Conservation (phyloP, 352 stramenopile species). For the Pythium chondricola region DNA sequence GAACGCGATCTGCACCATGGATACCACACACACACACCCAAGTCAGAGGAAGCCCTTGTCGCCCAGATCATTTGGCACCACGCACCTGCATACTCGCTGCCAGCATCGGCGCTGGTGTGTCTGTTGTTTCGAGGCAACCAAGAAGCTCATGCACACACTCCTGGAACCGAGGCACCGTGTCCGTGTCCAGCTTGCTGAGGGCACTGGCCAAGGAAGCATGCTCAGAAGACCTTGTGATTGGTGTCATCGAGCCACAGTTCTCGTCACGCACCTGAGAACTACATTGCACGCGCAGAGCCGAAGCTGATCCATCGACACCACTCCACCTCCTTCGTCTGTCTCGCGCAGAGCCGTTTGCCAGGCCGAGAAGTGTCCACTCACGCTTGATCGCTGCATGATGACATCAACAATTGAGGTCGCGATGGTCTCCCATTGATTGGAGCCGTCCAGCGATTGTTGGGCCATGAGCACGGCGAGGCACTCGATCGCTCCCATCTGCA, state of each 20-base stretch:
- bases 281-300: conserved; percentile 64
- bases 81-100: conserved; percentile 15
- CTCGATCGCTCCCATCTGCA: conserved; percentile 69
- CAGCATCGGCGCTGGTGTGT: background rate
- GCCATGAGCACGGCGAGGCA: conserved; percentile 44
- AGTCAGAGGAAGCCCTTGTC: background rate
- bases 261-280: conserved; percentile 42
- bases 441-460: background rate
- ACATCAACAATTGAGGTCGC: too few species aligned
- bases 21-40: too few species aligned
- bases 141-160: background rate
- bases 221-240: too few species aligned
- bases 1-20: conserved; percentile 29
- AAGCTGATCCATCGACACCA: conserved; percentile 23
- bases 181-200: conserved; percentile 1
- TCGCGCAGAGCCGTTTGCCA: too few species aligned
- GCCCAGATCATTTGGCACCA: too few species aligned
- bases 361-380: too few species aligned
- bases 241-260: too few species aligned
- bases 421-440: too few species aligned
- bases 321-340: too few species aligned
- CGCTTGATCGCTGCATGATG: too few species aligned
- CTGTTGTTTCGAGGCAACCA: background rate
- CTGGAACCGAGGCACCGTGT: background rate
- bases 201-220: background rate